These are phyloP conservation scores for Eragrostis tef DNA, from an alignment of 202 grass and related monocot genomes.

Conservation along the genomic window DNA sequence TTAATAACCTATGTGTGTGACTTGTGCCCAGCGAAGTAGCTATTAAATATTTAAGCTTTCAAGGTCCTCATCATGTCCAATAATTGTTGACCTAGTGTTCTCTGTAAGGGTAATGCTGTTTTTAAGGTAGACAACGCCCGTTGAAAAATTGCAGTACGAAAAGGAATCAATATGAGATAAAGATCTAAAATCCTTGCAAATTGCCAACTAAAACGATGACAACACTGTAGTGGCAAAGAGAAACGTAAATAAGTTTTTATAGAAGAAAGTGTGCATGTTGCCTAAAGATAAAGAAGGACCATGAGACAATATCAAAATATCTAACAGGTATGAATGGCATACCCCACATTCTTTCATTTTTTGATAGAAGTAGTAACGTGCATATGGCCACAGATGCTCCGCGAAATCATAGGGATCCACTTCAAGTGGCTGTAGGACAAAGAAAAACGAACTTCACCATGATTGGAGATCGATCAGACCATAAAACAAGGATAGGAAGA, in stretches of 20 bases:
- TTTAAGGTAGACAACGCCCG: no score
- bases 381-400: background rate
- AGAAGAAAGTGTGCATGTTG: background rate
- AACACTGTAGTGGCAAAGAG: background rate
- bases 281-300: background rate
- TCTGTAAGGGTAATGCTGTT: no score
- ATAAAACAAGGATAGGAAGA: background rate
- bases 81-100: no score
- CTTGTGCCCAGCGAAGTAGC: no score
- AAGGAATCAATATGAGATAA: no score
- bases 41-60: no score
- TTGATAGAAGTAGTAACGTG: background rate
- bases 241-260: background rate
- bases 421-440: background rate
- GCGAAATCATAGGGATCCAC: background rate
- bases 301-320: background rate
- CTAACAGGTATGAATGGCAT: background rate
- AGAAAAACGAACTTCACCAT: background rate
- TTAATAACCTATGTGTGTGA: no score
- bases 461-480: no score
- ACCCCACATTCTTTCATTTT: slow-evolving; percentile 1
- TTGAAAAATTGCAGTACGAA: background rate
- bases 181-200: background rate
- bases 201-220: background rate
- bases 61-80: no score